Conservation (phyloP, 768 basidiomycete species). For the Holtermannia corniformis region DNA sequence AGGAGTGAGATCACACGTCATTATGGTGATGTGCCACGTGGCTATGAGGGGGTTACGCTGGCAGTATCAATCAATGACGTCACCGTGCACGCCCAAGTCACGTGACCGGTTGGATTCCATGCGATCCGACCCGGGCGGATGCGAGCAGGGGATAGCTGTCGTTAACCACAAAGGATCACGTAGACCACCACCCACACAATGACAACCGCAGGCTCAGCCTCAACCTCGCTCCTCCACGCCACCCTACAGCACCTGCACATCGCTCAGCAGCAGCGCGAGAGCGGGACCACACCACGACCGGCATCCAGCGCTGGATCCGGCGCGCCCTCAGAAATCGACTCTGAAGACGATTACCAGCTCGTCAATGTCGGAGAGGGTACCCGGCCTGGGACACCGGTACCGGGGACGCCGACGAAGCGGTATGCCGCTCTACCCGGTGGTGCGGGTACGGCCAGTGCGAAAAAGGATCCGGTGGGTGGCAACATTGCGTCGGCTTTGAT, state of each 20-base stretch:
- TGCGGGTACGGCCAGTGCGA: too few species aligned
- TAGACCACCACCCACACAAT: neutral
- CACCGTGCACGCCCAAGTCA: too few species aligned
- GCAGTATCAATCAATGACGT: neutral
- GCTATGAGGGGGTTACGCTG: too few species aligned
- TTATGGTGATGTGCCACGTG: too few species aligned
- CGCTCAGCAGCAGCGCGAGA: slow-evolving; percentile 22
- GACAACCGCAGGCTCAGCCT: slow-evolving; percentile 30
- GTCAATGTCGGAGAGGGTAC: slow-evolving; percentile 34
- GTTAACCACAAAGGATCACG: too few species aligned
- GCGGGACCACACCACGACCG: slow-evolving; percentile 14
- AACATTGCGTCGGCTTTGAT: neutral
- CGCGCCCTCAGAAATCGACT: slow-evolving; percentile 7
- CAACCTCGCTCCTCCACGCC: slow-evolving; percentile 33
- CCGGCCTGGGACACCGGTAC: slow-evolving; percentile 28
- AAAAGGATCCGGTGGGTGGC: slow-evolving; percentile 36
- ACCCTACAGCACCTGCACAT: slow-evolving; percentile 39
- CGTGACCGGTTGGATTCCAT: neutral
- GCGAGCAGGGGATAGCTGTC: too few species aligned
- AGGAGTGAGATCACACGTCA: too few species aligned
- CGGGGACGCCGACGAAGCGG: slow-evolving; percentile 12
- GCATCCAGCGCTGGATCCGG: slow-evolving; percentile 10
- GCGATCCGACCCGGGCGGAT: too few species aligned
- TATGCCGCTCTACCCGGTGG: slow-evolving; percentile 9
- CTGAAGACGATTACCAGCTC: slow-evolving; percentile 25